Conservation (phyloP, 2,329 filamentous ascomycete genomes). For the Aspergillus fumigatus region DNA sequence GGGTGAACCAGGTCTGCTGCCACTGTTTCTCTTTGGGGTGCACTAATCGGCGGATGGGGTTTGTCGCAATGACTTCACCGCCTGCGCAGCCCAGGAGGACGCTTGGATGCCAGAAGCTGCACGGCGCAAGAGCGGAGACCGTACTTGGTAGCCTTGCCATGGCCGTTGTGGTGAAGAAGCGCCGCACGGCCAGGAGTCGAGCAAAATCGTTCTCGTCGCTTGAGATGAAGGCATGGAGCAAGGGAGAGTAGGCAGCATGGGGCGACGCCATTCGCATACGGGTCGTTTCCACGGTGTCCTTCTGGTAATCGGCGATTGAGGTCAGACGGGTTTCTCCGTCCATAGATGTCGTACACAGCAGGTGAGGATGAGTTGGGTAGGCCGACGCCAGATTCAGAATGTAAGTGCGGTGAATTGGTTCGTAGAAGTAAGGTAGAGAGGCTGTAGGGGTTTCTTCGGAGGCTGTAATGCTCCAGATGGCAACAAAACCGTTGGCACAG, state of each 20-base stretch:
- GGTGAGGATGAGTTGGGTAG: constrained; percentile 51
- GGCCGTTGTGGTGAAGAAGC: constrained; percentile 49
- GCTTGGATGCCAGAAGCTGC: constrained; percentile 48
- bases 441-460: constrained; percentile 11
- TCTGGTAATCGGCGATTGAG: constrained; percentile 47
- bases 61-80: constrained; percentile 49
- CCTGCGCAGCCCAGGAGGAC: constrained; percentile 50
- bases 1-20: constrained; percentile 55
- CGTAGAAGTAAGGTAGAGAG: constrained; percentile 33
- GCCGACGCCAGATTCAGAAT: constrained; percentile 42
- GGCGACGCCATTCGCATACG: constrained; percentile 49
- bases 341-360: constrained; percentile 50
- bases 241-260: constrained; percentile 52
- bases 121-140: constrained; percentile 30
- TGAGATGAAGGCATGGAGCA: constrained; percentile 50
- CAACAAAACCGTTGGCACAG: constrained; percentile 54
- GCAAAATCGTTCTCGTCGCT: constrained; percentile 53
- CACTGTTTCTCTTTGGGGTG: constrained; percentile 48
- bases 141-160: constrained; percentile 44
- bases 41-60: constrained; percentile 49
- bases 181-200: constrained; percentile 46
- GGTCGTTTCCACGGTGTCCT: constrained; percentile 42
- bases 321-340: constrained; percentile 53
- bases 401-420: constrained; percentile 35
- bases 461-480: constrained; percentile 47